These are phyloP conservation scores for Coniella vitis DNA, from an alignment of 2,329 filamentous ascomycete species.

Conservation along the genomic window DNA sequence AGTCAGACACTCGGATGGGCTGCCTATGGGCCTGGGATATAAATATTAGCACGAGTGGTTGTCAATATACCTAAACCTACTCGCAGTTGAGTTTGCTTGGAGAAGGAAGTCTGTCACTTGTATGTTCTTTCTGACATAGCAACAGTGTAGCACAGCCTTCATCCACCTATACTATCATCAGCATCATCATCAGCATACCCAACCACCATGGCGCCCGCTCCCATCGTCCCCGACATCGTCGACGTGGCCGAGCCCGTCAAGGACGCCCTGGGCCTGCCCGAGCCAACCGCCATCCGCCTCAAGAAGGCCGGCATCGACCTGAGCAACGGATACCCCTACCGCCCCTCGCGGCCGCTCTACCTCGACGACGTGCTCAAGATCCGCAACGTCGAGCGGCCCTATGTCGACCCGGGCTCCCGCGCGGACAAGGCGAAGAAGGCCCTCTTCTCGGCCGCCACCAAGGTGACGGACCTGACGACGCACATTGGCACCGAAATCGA, in stretches of 20 bases:
- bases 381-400: slow-evolving; percentile 45
- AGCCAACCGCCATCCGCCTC: slow-evolving; percentile 48
- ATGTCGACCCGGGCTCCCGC: slow-evolving; percentile 55
- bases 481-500: slow-evolving; percentile 61
- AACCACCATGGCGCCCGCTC: slow-evolving; percentile 43
- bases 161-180: too few relatives aligned
- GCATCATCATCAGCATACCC: too few relatives aligned
- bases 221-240: slow-evolving; percentile 55
- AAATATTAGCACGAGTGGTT: too few relatives aligned
- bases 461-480: slow-evolving; percentile 54
- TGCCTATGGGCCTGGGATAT: too few relatives aligned
- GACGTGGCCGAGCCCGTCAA: slow-evolving; percentile 58
- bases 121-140: too few relatives aligned
- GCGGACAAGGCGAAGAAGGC: slow-evolving; percentile 59
- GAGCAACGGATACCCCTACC: slow-evolving; percentile 64
- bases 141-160: too few relatives aligned
- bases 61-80: too few relatives aligned
- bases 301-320: slow-evolving; percentile 65
- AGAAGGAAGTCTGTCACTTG: too few relatives aligned
- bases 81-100: too few relatives aligned
- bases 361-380: slow-evolving; percentile 65
- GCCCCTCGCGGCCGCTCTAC: slow-evolving; percentile 59
- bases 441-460: slow-evolving; percentile 52
- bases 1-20: too few relatives aligned
- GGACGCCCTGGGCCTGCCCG: slow-evolving; percentile 57